Evolutionary conservation across 345 rosid genomes (phyloP).

Genomic region (Camelina sativa): DNA sequence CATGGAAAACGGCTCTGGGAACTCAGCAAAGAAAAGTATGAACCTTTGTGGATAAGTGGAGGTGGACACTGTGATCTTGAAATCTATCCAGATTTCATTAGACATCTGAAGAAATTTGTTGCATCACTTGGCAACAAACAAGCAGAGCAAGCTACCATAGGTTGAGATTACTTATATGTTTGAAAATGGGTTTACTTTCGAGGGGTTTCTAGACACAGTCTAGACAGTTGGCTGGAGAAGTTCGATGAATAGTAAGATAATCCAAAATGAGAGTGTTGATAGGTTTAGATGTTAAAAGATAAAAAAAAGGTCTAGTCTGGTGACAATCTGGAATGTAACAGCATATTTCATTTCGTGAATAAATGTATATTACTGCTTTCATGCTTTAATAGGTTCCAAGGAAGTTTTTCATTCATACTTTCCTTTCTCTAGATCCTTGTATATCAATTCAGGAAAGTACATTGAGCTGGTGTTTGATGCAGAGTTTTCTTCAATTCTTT

Average conservation of each 20-base stretch:
- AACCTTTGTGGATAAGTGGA: conserved; percentile 86
- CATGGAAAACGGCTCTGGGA: conserved; percentile 88
- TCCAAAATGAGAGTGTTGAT: conserved; percentile 61
- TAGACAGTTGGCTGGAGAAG: conserved; percentile 74
- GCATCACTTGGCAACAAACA: conserved; percentile 52
- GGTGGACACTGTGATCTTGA: conserved; percentile 96
- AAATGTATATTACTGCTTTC: conserved; percentile 15
- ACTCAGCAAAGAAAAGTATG: conserved; percentile 80
- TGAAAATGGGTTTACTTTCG: conserved; percentile 59
- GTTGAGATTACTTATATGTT: conserved; percentile 57
- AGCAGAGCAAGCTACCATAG: conserved; percentile 27
- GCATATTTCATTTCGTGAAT: conserved; percentile 8
- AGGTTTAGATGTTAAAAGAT: conserved; percentile 54
- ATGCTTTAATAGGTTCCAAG: not conserved
- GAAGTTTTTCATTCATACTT: no score
- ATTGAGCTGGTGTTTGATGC: conserved; percentile 35
- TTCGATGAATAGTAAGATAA: conserved; percentile 64
- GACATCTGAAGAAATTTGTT: conserved; percentile 77
- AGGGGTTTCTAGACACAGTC: conserved; percentile 69
- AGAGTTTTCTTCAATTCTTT: not conserved
- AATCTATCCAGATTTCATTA: conserved; percentile 84
- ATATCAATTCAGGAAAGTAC: conserved; percentile 44
- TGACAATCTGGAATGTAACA: conserved; percentile 47
- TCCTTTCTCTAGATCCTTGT: conserved; percentile 26
- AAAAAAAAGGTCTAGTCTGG: conserved; percentile 60